Conservation (phyloP, 75 land plant species). For the Chamaecyparis obtusa region DNA sequence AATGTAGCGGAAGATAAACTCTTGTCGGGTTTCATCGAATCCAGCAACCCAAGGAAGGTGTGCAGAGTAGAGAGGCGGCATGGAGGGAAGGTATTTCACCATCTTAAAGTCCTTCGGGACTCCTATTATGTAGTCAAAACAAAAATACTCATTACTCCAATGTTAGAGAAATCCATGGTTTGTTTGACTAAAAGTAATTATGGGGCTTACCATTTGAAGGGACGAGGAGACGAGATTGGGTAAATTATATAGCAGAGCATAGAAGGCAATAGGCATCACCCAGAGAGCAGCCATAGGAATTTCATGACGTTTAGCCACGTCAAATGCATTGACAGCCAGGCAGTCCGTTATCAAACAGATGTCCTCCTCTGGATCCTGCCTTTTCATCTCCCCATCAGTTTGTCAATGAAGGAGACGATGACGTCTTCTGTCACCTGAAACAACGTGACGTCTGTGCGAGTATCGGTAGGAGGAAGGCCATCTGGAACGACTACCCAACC, state of each 20-base stretch:
- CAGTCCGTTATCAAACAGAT: neutral
- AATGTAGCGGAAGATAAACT: too few relatives aligned
- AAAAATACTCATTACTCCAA: too few relatives aligned
- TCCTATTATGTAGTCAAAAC: too few relatives aligned
- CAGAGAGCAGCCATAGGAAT: neutral
- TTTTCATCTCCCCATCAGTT: neutral
- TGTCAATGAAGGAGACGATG: neutral
- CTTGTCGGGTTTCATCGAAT: too few relatives aligned
- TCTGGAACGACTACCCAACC: neutral
- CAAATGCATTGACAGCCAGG: neutral
- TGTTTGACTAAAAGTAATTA: neutral
- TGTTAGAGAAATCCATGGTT: neutral
- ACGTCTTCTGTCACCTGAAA: neutral
- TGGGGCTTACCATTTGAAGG: neutral
- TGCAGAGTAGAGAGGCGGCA: too few relatives aligned
- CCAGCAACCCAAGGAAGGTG: too few relatives aligned
- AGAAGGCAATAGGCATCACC: neutral
- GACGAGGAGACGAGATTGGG: neutral
- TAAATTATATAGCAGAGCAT: neutral
- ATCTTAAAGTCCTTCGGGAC: too few relatives aligned
- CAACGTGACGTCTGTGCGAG: neutral
- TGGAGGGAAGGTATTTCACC: too few relatives aligned
- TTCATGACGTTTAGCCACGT: neutral
- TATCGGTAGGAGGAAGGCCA: too few relatives aligned
- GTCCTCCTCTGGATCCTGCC: neutral